Percentiles rank a stretch among this genome's conserved stretches.
phyloP scores from a whole-genome alignment of 2,329 filamentous ascomycete species.

The Sporothrix phasma region DNA sequence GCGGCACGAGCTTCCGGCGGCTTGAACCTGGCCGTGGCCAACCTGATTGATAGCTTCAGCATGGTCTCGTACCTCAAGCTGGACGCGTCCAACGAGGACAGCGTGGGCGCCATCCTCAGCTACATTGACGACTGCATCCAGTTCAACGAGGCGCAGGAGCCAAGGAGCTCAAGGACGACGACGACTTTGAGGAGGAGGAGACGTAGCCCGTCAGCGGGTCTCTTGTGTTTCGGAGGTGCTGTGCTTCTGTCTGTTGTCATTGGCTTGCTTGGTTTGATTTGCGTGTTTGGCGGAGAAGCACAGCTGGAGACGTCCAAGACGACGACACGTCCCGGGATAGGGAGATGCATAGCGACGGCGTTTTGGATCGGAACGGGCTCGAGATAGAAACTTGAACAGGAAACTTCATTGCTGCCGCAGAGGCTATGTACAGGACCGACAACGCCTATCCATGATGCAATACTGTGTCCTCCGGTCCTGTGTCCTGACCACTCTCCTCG shows the following conservation, averaged over 20 bases:
- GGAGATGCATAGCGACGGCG: conserved; percentile 35
- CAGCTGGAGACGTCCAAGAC: too few species aligned
- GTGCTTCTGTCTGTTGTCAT: too few species aligned
- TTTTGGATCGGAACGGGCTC: conserved; percentile 19
- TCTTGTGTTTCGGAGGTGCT: background rate
- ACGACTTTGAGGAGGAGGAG: conserved; percentile 39
- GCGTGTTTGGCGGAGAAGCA: too few species aligned
- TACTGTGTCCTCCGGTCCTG: background rate
- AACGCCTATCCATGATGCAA: background rate
- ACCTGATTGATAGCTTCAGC: conserved; percentile 92
- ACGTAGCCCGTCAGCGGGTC: background rate
- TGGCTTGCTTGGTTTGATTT: background rate
- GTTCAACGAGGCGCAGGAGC: conserved; percentile 87
- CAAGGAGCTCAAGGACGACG: conserved; percentile 64
- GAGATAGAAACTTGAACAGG: background rate
- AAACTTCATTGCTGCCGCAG: background rate
- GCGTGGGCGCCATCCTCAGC: conserved; percentile 71
- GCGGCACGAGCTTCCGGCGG: conserved; percentile 67
- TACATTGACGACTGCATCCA: conserved; percentile 93
- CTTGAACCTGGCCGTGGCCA: conserved; percentile 81
- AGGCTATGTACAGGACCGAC: conserved; percentile 7
- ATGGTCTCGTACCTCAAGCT: conserved; percentile 94
- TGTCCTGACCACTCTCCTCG: background rate
- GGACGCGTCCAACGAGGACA: conserved; percentile 85
- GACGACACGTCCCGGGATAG: too few species aligned